These are phyloP conservation scores for Linnemannia exigua DNA, from an alignment of 192 early-diverging fungal genomes.

Conservation along the genomic window DNA sequence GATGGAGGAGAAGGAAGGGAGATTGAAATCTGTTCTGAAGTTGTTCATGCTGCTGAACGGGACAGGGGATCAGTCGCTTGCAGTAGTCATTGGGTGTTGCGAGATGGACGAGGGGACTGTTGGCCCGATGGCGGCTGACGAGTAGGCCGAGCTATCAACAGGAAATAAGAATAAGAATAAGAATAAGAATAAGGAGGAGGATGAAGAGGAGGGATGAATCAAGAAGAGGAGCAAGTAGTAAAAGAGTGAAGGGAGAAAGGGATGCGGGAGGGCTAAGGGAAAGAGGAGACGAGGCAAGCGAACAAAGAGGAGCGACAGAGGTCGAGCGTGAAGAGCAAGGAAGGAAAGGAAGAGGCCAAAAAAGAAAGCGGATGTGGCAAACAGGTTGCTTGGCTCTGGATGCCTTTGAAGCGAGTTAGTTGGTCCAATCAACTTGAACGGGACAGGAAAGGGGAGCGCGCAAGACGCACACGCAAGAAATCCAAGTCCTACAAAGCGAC, in stretches of 20 bases:
- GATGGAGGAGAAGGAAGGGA: conserved; percentile 1
- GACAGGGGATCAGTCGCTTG: neutral
- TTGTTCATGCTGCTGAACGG: conserved; percentile 22
- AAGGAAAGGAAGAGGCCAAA: too few relatives aligned
- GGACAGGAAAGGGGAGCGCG: too few relatives aligned
- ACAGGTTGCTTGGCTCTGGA: too few relatives aligned
- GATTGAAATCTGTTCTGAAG: conserved; percentile 20
- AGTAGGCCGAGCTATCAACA: neutral
- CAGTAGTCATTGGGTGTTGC: neutral
- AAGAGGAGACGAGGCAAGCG: neutral
- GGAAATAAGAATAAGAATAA: neutral
- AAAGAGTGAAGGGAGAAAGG: neutral
- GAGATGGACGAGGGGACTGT: neutral
- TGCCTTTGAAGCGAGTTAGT: too few relatives aligned
- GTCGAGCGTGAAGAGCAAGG: neutral
- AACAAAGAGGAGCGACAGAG: neutral
- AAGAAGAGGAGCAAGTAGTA: too few relatives aligned
- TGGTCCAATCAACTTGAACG: too few relatives aligned
- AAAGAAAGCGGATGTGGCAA: too few relatives aligned
- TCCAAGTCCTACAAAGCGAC: too few relatives aligned
- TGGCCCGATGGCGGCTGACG: neutral
- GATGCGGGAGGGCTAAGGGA: neutral
- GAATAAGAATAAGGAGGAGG: neutral
- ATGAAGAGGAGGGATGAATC: neutral
- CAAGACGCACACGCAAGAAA: too few relatives aligned